A percentile compares a stretch with the other conserved stretches of the same genome.
phyloP scores from a whole-genome alignment of 75 land plant genomes.

The Sequoia sempervirens region DNA sequence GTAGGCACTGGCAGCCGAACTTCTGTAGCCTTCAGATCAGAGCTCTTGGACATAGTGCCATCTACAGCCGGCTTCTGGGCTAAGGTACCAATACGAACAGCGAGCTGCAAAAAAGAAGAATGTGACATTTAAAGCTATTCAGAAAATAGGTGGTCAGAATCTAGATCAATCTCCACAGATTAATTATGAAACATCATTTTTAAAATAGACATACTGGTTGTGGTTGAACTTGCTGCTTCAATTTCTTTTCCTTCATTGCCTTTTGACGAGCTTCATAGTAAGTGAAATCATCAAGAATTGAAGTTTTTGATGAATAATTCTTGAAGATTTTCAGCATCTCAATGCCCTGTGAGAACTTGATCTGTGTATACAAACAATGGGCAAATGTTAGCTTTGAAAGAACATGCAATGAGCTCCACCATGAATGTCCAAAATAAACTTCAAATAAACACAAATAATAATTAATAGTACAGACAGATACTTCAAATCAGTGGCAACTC shows the following conservation, averaged over 20 bases:
- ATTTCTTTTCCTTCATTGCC: conserved; percentile 64
- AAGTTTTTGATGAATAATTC: conserved; percentile 47
- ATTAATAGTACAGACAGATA: not conserved
- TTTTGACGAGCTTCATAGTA: conserved; percentile 83
- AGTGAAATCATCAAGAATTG: conserved; percentile 79
- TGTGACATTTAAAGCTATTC: not conserved
- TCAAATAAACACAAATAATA: not conserved
- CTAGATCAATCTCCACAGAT: too few relatives aligned
- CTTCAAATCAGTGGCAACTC: not conserved
- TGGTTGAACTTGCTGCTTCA: conserved; percentile 43
- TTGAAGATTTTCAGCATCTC: conserved; percentile 86
- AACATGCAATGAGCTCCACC: not conserved
- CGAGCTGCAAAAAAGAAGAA: not conserved
- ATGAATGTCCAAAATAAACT: not conserved
- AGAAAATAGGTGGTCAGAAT: not conserved
- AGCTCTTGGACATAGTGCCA: not conserved
- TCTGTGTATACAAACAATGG: conserved; percentile 44
- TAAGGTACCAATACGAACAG: not conserved
- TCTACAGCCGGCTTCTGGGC: not conserved
- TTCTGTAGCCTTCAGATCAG: not conserved
- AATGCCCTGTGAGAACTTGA: conserved; percentile 66
- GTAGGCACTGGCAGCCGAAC: not conserved
- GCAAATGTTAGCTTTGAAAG: not conserved
- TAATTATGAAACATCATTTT: not conserved
- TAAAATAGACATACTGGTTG: conserved; percentile 3